Base-by-base conservation (phyloP, 306 rosid species). In the Dryas drummondii region DNA sequence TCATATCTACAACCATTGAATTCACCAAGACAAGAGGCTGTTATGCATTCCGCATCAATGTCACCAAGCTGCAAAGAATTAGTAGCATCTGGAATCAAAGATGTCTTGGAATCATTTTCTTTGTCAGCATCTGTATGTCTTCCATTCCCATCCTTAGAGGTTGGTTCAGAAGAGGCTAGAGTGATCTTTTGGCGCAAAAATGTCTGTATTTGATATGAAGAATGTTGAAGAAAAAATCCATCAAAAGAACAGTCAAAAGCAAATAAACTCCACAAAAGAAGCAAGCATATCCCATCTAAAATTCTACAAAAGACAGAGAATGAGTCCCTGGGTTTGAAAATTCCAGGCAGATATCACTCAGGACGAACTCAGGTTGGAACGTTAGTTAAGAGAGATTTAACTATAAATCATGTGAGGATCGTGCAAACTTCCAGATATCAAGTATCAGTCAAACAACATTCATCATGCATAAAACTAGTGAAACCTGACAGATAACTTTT, bases 141-240 rank as follows among this genome's bases (percentile, higher is more conserved):
- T 80, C 81, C 84, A 60, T 76, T 88, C 19, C 45, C 77, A 37
- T 69, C 72, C 46, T 47, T 55, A 48, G 80, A 68, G 68, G 75
- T 76, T 42, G 86, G 72, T 26, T 75, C 60, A 55, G 89, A 80
- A 6, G 92, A 81, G 26, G 82, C 81, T 76, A 87, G 79, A 86
- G 85, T 88, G 79, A 86, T 84, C 87, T 90, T 93, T 85, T 93
- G 98, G 74, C 97, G 88, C 85, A 90, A 72, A 76, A 93, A 93
- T 45, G 97, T 93, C 98, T 93, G 78, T 65, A 77, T 71, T 68
- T 66, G 68, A 83, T 44, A 46, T 44, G 19, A 79, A 52, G 27
- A 54, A 80, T 4, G 54, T 66, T 45, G 5, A 49, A 68, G 22
- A 9, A 7, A 74, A 61, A 37, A 27, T 8, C 37, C 37, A 4